These are phyloP conservation scores for Fonsecaea multimorphosa DNA, from an alignment of 2,329 filamentous ascomycete genomes.

Conservation along the genomic window DNA sequence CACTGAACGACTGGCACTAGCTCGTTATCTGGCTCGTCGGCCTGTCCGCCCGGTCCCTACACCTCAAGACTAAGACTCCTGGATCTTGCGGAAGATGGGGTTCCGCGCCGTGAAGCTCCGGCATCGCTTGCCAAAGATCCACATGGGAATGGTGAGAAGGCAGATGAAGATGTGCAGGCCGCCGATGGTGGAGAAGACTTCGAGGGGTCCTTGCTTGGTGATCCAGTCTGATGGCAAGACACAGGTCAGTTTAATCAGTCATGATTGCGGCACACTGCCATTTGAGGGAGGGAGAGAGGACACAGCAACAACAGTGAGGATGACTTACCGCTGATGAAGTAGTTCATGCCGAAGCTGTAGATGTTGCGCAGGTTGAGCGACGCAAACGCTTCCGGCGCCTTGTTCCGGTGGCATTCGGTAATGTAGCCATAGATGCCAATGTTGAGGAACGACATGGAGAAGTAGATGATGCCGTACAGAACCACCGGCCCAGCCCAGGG, in stretches of 20 bases:
- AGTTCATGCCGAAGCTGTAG: slow-evolving; percentile 45
- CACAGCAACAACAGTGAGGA: too few relatives aligned
- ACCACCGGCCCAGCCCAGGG: slow-evolving; percentile 29
- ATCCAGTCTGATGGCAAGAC: slow-evolving; percentile 42
- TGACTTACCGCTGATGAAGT: slow-evolving; percentile 41
- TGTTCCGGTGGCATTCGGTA: slow-evolving; percentile 45
- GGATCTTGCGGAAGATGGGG: slow-evolving; percentile 27
- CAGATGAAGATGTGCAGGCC: slow-evolving; percentile 45
- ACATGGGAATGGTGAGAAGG: slow-evolving; percentile 38
- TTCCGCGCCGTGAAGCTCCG: slow-evolving; percentile 44
- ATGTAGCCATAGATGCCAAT: slow-evolving; percentile 45
- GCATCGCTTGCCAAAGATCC: slow-evolving; percentile 36
- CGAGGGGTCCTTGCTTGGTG: slow-evolving; percentile 42
- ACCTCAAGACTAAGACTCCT: slow-evolving; percentile 16
- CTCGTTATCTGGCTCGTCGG: too few relatives aligned
- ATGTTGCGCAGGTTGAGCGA: slow-evolving; percentile 42
- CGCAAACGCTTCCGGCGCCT: slow-evolving; percentile 44
- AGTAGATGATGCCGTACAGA: slow-evolving; percentile 36
- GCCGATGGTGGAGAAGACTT: slow-evolving; percentile 46
- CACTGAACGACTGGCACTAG: not conserved
- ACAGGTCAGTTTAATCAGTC: not conserved
- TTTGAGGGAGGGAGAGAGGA: too few relatives aligned
- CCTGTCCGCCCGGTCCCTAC: too few relatives aligned
- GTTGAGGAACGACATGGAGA: slow-evolving; percentile 36
- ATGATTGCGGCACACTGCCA: too few relatives aligned